Conservation (phyloP, 129 eudicot species). For the Cynara cardunculus region DNA sequence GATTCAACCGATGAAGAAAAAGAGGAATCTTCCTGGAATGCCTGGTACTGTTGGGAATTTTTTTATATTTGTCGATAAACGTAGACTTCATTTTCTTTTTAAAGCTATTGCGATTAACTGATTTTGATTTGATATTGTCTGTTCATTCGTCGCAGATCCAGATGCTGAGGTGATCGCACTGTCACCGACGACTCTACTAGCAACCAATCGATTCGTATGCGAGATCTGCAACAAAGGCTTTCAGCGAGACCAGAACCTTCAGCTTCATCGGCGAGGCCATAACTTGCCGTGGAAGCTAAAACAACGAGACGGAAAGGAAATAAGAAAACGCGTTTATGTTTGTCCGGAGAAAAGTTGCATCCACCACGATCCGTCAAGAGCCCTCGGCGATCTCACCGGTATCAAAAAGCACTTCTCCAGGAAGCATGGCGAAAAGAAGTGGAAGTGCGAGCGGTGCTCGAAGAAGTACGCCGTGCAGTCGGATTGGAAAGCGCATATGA, state of each 20-base stretch:
- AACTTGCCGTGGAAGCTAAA: conserved; percentile 86
- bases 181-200: conserved; percentile 67
- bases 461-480: conserved; percentile 84
- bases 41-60: conserved; percentile 39
- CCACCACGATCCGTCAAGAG: conserved; percentile 77
- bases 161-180: conserved; percentile 78
- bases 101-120: background rate
- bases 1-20: conserved; percentile 43
- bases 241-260: conserved; percentile 85
- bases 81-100: background rate
- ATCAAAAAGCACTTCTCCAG: conserved; percentile 85
- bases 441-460: conserved; percentile 74
- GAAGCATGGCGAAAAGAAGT: conserved; percentile 89
- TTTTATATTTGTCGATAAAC: background rate
- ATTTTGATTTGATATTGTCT: background rate
- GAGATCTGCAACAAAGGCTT: conserved; percentile 91
- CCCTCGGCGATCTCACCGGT: conserved; percentile 86
- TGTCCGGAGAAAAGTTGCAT: conserved; percentile 73
- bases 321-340: conserved; percentile 69
- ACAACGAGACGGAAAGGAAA: conserved; percentile 57
- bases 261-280: conserved; percentile 92
- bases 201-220: conserved; percentile 80
- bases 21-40: conserved; percentile 75
- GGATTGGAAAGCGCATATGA: conserved; percentile 93
- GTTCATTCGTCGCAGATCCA: conserved; percentile 50